Percentiles rank a stretch among this genome's conserved stretches.
Conservation (phyloP, 345 rosid species). For the Boechera retrofracta region DNA sequence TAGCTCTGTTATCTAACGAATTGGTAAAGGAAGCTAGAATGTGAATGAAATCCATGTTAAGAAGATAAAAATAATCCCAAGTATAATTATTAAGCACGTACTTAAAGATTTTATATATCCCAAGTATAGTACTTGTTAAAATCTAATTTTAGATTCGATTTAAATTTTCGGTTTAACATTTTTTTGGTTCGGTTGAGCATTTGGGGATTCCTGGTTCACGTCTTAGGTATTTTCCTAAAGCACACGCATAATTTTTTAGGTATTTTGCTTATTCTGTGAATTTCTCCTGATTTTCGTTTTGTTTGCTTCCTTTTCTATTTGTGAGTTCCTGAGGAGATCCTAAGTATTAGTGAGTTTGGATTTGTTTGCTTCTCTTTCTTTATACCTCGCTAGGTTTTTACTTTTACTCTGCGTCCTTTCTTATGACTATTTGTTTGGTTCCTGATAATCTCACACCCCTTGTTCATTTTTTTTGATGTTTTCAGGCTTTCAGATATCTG, state of each 20-base stretch:
- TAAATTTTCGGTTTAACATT: not conserved
- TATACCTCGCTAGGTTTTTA: constrained; percentile 21
- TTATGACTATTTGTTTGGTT: not conserved
- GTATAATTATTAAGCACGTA: not conserved
- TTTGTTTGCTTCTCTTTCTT: not conserved
- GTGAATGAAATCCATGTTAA: not conserved
- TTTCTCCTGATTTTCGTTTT: not conserved
- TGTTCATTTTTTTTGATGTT: not conserved
- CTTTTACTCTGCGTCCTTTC: not conserved
- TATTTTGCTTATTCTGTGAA: not conserved
- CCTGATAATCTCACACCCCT: not conserved
- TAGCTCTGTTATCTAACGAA: not conserved
- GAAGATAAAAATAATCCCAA: not conserved
- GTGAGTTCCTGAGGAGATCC: too few relatives aligned
- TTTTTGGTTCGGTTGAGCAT: not conserved
- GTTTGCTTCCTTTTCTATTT: not conserved
- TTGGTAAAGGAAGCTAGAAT: not conserved
- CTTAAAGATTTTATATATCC: not conserved
- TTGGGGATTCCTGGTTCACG: not conserved
- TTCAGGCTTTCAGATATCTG: not conserved
- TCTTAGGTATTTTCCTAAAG: not conserved
- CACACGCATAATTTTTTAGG: not conserved
- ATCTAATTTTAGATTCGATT: not conserved
- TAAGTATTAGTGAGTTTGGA: not conserved
- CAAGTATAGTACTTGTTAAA: not conserved